Conservation (phyloP, 768 basidiomycete species). For the Rhodosporidiobolus sp. region DNA sequence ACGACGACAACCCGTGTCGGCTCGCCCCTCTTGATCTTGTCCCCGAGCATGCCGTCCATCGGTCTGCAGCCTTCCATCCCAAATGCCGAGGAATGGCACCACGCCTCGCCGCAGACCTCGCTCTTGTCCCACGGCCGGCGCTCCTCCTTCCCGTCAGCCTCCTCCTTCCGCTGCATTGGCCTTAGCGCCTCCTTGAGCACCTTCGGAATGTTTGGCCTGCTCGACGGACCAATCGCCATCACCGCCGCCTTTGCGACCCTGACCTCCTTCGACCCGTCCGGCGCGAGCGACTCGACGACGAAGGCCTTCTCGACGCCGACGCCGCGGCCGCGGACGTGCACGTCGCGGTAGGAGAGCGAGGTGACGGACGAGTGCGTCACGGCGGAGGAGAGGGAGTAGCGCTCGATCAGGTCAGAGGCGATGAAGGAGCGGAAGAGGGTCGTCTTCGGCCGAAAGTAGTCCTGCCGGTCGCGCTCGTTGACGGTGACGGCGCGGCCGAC, state of each 20-base stretch:
- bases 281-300: not conserved
- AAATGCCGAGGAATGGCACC: constrained; percentile 41
- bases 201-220: constrained; percentile 28
- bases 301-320: constrained; percentile 20
- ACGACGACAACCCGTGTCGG: constrained; percentile 35
- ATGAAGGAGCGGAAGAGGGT: constrained; percentile 39
- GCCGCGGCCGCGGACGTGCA: constrained; percentile 26
- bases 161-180: too few species aligned
- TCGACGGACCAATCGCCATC: constrained; percentile 41
- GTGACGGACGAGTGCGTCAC: constrained; percentile 28
- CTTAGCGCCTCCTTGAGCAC: constrained; percentile 11
- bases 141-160: not conserved
- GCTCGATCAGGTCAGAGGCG: constrained; percentile 32
- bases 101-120: constrained; percentile 23
- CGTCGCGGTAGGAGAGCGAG: constrained; percentile 7
- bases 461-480: constrained; percentile 43
- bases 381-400: constrained; percentile 34
- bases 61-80: constrained; percentile 18
- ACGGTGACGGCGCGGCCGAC: constrained; percentile 29
- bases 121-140: constrained; percentile 10
- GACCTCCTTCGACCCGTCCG: constrained; percentile 12
- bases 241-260: constrained; percentile 29
- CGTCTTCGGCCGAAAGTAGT: constrained; percentile 43
- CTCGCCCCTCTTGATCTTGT: constrained; percentile 44
- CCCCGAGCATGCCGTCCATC: constrained; percentile 45